These are phyloP conservation scores for Stellera chamaejasme DNA, from an alignment of 345 rosid genomes.

Conservation along the genomic window DNA sequence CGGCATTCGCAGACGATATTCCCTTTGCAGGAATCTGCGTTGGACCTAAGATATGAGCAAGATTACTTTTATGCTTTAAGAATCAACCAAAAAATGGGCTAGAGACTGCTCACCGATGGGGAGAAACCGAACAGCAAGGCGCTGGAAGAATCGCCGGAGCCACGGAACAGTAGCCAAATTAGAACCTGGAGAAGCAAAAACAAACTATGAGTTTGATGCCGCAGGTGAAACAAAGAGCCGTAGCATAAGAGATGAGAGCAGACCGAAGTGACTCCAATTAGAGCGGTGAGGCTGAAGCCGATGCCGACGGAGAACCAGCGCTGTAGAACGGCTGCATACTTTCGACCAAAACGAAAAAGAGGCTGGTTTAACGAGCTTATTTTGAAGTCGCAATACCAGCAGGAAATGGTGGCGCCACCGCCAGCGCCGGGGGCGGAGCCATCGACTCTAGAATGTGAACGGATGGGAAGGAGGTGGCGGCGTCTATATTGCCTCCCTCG, in stretches of 20 bases:
- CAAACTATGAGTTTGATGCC: not conserved
- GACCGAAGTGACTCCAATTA: conserved; percentile 40
- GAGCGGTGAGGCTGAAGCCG: conserved; percentile 53
- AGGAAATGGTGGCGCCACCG: conserved; percentile 18
- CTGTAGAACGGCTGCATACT: conserved; percentile 33
- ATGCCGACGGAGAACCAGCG: conserved; percentile 85
- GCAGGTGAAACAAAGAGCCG: not conserved
- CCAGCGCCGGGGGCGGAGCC: no score
- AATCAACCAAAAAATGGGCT: not conserved
- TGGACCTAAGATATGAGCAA: not conserved
- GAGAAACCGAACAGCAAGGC: conserved; percentile 33
- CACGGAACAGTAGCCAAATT: conserved; percentile 2
- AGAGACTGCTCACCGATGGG: conserved; percentile 22
- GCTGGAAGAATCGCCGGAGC: conserved; percentile 15
- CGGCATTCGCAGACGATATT: conserved; percentile 44
- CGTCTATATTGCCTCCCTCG: no score
- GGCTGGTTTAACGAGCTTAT: conserved; percentile 33
- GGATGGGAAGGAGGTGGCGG: no score
- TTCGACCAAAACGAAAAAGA: conserved; percentile 55
- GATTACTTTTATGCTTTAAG: not conserved
- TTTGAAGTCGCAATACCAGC: conserved; percentile 58
- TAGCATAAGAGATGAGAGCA: conserved; percentile 7
- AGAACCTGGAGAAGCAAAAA: not conserved
- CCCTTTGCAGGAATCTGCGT: conserved; percentile 7
- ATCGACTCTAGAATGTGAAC: no score